These are phyloP conservation scores for Lindgomyces ingoldianus DNA, from an alignment of 495 filamentous ascomycete species.

Conservation along the genomic window DNA sequence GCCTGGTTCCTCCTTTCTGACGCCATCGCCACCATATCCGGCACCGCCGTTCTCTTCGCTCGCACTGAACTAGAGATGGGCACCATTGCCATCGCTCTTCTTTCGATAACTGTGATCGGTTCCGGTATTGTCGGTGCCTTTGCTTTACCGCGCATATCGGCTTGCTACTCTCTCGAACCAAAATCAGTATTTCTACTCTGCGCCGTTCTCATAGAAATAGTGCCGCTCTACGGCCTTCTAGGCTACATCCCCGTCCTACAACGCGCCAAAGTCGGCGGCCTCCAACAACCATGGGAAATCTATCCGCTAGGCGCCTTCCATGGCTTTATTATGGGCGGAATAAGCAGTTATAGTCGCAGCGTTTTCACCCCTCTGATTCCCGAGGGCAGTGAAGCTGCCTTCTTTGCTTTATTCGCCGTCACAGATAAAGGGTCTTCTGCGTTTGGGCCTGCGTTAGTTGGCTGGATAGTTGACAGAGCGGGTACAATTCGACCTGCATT, in stretches of 20 bases:
- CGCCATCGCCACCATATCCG: slow-evolving; percentile 87
- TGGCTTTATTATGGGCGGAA: slow-evolving; percentile 42
- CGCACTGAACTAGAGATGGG: slow-evolving; percentile 84
- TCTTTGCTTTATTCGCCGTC: slow-evolving; percentile 43
- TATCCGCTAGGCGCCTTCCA: slow-evolving; percentile 40
- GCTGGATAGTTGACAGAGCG: slow-evolving; percentile 38
- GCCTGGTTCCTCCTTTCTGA: slow-evolving; percentile 94
- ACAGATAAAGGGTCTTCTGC: slow-evolving; percentile 43
- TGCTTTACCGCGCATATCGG: slow-evolving; percentile 35
- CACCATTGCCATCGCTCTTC: slow-evolving; percentile 35
- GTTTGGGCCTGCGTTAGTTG: slow-evolving; percentile 41
- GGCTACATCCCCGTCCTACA: slow-evolving; percentile 39
- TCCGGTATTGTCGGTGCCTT: slow-evolving; percentile 42
- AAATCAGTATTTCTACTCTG: slow-evolving; percentile 35
- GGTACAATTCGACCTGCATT: slow-evolving; percentile 43
- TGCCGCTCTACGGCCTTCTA: slow-evolving; percentile 42
- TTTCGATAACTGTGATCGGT: slow-evolving; percentile 39
- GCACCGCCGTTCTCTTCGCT: slow-evolving; percentile 90
- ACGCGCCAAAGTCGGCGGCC: slow-evolving; percentile 33
- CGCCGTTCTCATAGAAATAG: slow-evolving; percentile 36
- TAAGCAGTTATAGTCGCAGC: slow-evolving; percentile 37
- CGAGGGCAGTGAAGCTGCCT: slow-evolving; percentile 42
- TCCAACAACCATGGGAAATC: slow-evolving; percentile 43
- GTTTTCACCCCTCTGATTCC: slow-evolving; percentile 42
- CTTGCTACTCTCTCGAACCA: slow-evolving; percentile 15